Evolutionary conservation across 495 filamentous ascomycete species (phyloP), one percentile per base, ranked within the genome.

Genomic region (Sphaerosporella brunnea): DNA sequence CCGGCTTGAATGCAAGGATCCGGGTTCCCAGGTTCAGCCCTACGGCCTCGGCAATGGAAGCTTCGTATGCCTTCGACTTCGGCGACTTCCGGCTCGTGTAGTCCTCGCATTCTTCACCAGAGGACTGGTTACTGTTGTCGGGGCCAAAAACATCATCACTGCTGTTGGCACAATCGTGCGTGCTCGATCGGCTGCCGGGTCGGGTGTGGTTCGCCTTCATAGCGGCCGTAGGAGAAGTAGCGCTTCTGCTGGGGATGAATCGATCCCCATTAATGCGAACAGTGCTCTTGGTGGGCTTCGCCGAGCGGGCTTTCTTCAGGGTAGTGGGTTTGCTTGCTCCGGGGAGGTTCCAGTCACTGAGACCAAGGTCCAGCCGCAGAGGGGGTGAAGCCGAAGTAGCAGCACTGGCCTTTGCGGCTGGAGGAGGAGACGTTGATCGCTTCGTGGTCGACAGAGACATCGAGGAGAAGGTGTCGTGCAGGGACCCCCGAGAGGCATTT

Each of bases 1-100:
- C 84, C 9, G 90, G 90, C 77, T 99, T 96, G 73, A 93, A 99
- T 20, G 88, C 82, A n/a, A 99, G 76, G 50, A 99, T 99, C 36
- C 90, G 82, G 45, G 84, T 88, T 67, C 84, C 93, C 41, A 95
- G 72, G 54, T 73, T 85, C 34, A 99, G 82, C 36, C 87, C 92
- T 60, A 90, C 96, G 16, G 90, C 90, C 46, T 78, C 76, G 23
- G 90, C 88, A 32, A 99, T 67, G 0, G 86, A 87, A 23, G 90
- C 87, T 64, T 93, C 79, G 60, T 95, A 99, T 0, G 92, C 90
- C 21, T 84, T 76, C 0, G 79, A 74, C 62, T 88, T 84, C 15
- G 88, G 87, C 9, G 84, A 79, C 0, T 84, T 81, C 43, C 84
- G 82, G 15, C 75, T 62, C 45, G 55, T 65, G 1, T 62, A 60